Base-by-base conservation (phyloP, 1,284 basidiomycete genomes). In the Thelephora terrestris region DNA sequence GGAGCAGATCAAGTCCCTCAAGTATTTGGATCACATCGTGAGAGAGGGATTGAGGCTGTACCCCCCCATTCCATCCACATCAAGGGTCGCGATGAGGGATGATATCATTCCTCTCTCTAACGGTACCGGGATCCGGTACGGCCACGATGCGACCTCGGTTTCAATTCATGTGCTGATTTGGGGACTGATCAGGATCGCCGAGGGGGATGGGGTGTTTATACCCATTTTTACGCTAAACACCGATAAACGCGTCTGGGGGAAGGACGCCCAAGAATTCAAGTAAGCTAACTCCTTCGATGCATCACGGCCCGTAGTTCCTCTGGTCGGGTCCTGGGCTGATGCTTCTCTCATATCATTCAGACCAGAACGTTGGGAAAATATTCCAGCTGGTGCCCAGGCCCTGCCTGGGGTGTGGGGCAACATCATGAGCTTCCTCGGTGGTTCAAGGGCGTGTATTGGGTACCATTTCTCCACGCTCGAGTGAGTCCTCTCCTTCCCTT, bases 381-480 rank as follows among this genome's bases (percentile, higher is more conserved):
- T 69, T 3, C 77, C 78, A 0, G 70, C 72, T 24, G 64, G 62
- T 0, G 68, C 66, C 1, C 58, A 62, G 12, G 59, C 57, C 1
- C 67, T 83, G 14, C 81, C 81, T 0, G 75, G 80, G 0, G 65
- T 84, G 0, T 81, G 71, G 73, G 69, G 73, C 12, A 73, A 82
- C 53, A 51, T 77, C 56, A 62, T 85, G 44, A 74, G 75, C 1
- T 86, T 85, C 68, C 54, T 78, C 4, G 75, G 75, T 17, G 81
- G 81, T 1, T 71, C 77, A 6, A 71, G 73, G 32, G 70, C 77
- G 2, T 84, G 80, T 57, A 82, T 84, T 39, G 84, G 84, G 0
- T 86, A 81, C 59, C 74, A 80, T 4, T 87, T 88, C 57, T 73
- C 83, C 2, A 55, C 87, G 17, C 67, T 77, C 18, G 84, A 87